Evolutionary conservation across 73 alveolate species (phyloP).

Genomic region (Tetrahymena thermophila): DNA sequence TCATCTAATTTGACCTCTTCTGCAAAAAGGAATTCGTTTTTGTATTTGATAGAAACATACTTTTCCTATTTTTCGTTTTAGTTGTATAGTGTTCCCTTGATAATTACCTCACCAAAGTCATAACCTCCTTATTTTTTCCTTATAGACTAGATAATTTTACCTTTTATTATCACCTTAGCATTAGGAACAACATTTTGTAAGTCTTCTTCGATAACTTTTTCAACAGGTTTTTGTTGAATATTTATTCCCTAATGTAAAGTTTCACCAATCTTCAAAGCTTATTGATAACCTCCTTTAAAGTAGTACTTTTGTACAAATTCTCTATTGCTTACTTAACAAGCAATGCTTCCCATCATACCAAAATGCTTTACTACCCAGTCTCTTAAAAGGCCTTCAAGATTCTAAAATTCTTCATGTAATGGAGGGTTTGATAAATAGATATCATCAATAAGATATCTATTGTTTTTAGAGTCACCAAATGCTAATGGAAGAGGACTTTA

Average conservation of each 20-base stretch:
- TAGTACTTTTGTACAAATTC: not conserved
- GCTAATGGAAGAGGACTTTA: not conserved
- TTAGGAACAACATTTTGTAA: not conserved
- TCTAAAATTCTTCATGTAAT: not conserved
- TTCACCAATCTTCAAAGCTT: not conserved
- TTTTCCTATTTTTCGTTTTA: not conserved
- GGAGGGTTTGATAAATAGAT: not conserved
- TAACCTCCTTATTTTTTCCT: not conserved
- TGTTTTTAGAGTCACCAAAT: not conserved
- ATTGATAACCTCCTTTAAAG: not conserved
- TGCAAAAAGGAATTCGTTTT: not conserved
- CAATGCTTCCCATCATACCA: not conserved
- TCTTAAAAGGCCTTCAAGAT: not conserved
- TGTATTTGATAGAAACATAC: not conserved
- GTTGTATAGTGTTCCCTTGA: not conserved
- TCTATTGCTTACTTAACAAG: not conserved
- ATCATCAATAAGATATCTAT: not conserved
- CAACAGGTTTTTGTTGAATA: not conserved
- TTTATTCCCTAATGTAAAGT: not conserved
- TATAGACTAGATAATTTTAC: not conserved
- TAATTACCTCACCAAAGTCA: not conserved
- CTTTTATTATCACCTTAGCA: not conserved
- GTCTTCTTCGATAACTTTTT: not conserved
- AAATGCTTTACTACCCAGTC: not conserved
- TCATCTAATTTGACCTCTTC: not conserved